Evolutionary conservation across 768 basidiomycete species (phyloP), one percentile per base, ranked within the genome.

Genomic region (Scleroderma bovista): DNA sequence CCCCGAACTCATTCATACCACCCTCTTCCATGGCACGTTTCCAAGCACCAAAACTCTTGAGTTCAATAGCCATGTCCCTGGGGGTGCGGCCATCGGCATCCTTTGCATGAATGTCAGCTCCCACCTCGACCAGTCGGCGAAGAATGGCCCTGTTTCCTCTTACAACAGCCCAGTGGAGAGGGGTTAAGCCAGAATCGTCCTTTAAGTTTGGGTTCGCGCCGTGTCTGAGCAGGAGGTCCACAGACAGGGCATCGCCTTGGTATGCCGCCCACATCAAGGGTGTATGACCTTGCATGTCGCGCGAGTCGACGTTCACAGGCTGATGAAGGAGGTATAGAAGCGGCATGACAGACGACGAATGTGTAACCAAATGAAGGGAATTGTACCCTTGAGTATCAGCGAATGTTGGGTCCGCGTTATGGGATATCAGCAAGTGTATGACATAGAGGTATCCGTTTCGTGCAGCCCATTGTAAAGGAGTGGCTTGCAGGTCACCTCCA

Each of bases 191-290:
- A 0, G 79, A 70, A 58, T 90, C 84, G 63, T 98, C 96, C 32
- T 78, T 78, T 12, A 84, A 67, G 51, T 82, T 82, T 1, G 85
- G 75, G 51, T 82, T 88, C 2, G 96, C 93, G 3, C 91, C 91
- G 57, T 94, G 90, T 49, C 84, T 80, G 46, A 99, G 76, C 37
- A 99, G 70, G 41, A 98, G 68, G 55, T 97, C 93, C 6, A 98
- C 93, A 3, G 89, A 92, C 31, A 98, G 79, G 2, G 93, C 93
- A 62, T 99, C 96, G 41, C 96, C 96, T 65, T 99, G 96, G 68
- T 98, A 99, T 9, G 93, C 91, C 6, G 96, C 96, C 96, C 96
- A 99, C 91, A 97, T 96, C 44, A 98, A 76, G 0, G 90, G 78
- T 0, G 95, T 96, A 63, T 98, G 96, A 0, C 96, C 96, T 60